These are phyloP conservation scores for Peronosclerospora sorghi DNA, from an alignment of 352 stramenopile species.

Conservation along the genomic window DNA sequence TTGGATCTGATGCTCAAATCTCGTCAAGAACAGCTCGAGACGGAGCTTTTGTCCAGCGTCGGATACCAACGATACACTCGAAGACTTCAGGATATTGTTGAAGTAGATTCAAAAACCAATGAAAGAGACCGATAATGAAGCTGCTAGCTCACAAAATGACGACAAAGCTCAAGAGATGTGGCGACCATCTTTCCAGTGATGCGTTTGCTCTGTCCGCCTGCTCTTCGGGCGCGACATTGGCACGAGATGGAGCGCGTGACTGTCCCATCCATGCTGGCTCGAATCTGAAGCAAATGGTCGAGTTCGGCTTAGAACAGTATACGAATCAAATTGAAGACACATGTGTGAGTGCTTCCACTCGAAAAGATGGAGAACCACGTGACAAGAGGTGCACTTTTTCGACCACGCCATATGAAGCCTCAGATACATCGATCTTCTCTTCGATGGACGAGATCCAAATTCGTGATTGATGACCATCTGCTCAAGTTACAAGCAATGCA, in stretches of 20 bases:
- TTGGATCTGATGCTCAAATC: slow-evolving; percentile 84
- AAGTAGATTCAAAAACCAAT: slow-evolving; percentile 78
- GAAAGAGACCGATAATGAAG: slow-evolving; percentile 71
- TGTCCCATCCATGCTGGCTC: slow-evolving; percentile 58
- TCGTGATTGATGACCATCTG: slow-evolving; percentile 92
- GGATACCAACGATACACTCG: slow-evolving; percentile 82
- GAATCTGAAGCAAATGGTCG: slow-evolving; percentile 87
- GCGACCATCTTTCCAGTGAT: slow-evolving; percentile 80
- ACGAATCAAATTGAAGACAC: slow-evolving; percentile 87
- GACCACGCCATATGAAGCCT: slow-evolving; percentile 90
- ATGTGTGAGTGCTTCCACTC: slow-evolving; percentile 85
- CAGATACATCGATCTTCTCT: slow-evolving; percentile 86
- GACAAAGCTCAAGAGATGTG: slow-evolving; percentile 26
- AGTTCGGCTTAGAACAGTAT: slow-evolving; percentile 78
- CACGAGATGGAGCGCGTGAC: slow-evolving; percentile 85
- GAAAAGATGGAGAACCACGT: slow-evolving; percentile 92
- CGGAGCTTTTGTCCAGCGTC: slow-evolving; percentile 71
- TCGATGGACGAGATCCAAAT: slow-evolving; percentile 86
- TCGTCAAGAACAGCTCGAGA: slow-evolving; percentile 77
- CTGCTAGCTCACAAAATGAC: slow-evolving; percentile 80
- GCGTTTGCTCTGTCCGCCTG: slow-evolving; percentile 86
- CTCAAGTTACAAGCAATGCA: slow-evolving; percentile 94
- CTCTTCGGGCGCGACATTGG: slow-evolving; percentile 88
- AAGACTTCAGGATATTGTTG: slow-evolving; percentile 66
- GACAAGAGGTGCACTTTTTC: slow-evolving; percentile 86